Evolutionary conservation across 169 alveolate genomes (phyloP), one percentile per base, ranked within the genome.

Genomic region (Plasmodium cynomolgi): DNA sequence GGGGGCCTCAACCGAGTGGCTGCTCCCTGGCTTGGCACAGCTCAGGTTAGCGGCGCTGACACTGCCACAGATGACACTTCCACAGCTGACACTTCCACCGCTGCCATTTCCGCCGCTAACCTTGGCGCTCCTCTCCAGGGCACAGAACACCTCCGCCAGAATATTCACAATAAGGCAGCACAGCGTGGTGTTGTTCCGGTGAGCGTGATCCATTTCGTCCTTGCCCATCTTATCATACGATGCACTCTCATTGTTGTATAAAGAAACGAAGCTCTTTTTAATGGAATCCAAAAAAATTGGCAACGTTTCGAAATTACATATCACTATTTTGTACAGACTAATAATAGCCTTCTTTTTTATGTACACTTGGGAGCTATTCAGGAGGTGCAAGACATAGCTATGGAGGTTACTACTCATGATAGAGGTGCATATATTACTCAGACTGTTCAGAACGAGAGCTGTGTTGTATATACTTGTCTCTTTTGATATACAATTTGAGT

Each of bases 141-240:
- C 68, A 6, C 71, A 86, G n/a, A 86, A 77, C 13, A 86, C 68
- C 34, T 86, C 93, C 20, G 93, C 93, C 8, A 86, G 31, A 1
- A 86, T 58, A 54, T 86, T 86, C 58, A 86, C 81, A 15, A 86
- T 86, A 15, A 86, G 62, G 7, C 93, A 86, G 29, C 93, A 86
- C 7, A 86, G 31, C 20, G 54, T 29, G 1, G 93, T 86, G 33
- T 86, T 86, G 81, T 86, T 50, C 71, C 77, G 54, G 0, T 31
- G 50, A 3, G 68, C 41, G n/a, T 37, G 62, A 9, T 58, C 86
- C 4, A 37, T 58, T 17, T 75, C 33, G 26, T 86, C 93, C 41
- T 5, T 54, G 2, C 68, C 33, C 23, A 54, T 1, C 20, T 75
- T 56, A n/a, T 86, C 84, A n/a, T 71, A 86, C 4, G 93, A 86